Evolutionary conservation across 129 eudicot species (phyloP).

Genomic region (Centella asiatica): DNA sequence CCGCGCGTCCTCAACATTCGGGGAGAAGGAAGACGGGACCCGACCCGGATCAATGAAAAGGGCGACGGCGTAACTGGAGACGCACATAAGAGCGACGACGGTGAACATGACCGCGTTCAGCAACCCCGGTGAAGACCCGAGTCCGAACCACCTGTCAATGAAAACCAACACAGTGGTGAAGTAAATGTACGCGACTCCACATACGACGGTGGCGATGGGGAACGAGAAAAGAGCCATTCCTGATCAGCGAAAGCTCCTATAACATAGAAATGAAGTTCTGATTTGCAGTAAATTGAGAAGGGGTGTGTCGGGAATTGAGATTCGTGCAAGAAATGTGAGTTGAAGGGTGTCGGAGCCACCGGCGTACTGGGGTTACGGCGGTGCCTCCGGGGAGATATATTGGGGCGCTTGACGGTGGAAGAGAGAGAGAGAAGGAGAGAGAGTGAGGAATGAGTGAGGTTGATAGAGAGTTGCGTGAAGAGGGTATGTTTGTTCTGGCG

Average conservation of each 20-base stretch:
- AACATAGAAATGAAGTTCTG: background rate
- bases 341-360: conserved; percentile 41
- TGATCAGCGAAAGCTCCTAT: background rate
- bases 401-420: background rate
- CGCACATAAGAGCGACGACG: conserved; percentile 43
- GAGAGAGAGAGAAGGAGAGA: background rate
- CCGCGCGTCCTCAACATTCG: conserved; percentile 67
- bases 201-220: conserved; percentile 43
- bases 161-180: conserved; percentile 56
- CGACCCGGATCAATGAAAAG: conserved; percentile 76
- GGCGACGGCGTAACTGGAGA: conserved; percentile 48
- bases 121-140: conserved; percentile 75
- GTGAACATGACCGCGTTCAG: conserved; percentile 48
- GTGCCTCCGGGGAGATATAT: conserved; percentile 39
- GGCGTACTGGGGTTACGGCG: conserved; percentile 45
- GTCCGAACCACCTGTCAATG: conserved; percentile 73
- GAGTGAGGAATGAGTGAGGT: too few species aligned
- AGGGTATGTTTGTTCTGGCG: too few species aligned
- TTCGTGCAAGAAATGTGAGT: conserved; percentile 4
- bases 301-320: background rate
- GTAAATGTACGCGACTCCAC: conserved; percentile 59
- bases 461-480: too few species aligned
- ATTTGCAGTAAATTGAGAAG: background rate
- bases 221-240: conserved; percentile 38
- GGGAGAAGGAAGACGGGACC: conserved; percentile 57